Percentiles rank a stretch among this genome's conserved stretches.
These are phyloP conservation scores for Colletotrichum chlorophyti DNA, from an alignment of 2,329 filamentous ascomycete species.

Conservation along the genomic window DNA sequence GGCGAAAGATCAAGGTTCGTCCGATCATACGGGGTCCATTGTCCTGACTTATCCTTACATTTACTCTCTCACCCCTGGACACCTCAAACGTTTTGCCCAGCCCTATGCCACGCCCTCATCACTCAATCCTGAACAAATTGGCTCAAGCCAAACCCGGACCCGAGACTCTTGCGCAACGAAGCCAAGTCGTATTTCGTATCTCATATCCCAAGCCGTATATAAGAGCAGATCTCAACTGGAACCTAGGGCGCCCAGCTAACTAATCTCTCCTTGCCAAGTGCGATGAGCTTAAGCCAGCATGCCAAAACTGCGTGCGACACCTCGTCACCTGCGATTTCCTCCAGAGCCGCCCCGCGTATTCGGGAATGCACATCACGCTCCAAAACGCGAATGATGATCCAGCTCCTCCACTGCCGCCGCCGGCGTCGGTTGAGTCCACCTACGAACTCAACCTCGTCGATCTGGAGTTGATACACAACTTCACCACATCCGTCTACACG, in stretches of 20 bases:
- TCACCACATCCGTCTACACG: constrained; percentile 52
- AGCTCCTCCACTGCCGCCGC: not conserved
- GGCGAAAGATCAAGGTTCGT: constrained; percentile 55
- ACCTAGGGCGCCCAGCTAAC: no score
- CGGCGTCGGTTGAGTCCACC: constrained; percentile 28
- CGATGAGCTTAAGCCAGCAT: constrained; percentile 36
- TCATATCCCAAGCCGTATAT: not conserved
- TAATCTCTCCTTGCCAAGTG: constrained; percentile 26
- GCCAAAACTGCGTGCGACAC: constrained; percentile 36
- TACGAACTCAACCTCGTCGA: constrained; percentile 47
- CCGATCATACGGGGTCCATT: no score
- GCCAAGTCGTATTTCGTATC: no score
- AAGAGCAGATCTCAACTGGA: no score
- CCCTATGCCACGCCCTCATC: no score
- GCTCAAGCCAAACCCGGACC: no score
- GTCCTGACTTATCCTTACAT: no score
- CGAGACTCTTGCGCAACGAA: no score
- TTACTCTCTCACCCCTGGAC: no score
- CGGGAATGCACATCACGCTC: constrained; percentile 6
- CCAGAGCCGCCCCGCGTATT: constrained; percentile 7
- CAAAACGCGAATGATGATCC: not conserved
- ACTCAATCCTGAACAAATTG: no score
- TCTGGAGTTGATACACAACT: constrained; percentile 62
- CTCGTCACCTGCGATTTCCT: constrained; percentile 35
- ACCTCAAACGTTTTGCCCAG: no score